These are phyloP conservation scores for Clonostachys rosea DNA, from an alignment of 2,329 filamentous ascomycete genomes.

Conservation along the genomic window DNA sequence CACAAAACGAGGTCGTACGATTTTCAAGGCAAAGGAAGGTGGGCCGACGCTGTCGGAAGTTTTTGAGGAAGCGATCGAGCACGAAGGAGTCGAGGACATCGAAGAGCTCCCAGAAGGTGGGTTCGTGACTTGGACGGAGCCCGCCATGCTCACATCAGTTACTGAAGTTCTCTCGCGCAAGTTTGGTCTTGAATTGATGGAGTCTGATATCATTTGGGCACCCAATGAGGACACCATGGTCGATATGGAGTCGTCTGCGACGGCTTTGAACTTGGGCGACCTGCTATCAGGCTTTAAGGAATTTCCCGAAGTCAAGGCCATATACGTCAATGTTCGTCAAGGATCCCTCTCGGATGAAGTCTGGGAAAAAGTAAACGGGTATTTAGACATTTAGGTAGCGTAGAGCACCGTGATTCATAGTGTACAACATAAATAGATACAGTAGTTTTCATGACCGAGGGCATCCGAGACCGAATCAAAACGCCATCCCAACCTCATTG, in stretches of 20 bases:
- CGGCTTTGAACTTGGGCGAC: constrained; percentile 50
- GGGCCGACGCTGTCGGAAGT: constrained; percentile 63
- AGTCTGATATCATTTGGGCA: constrained; percentile 79
- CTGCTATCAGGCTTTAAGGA: constrained; percentile 61
- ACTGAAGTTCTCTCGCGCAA: constrained; percentile 50
- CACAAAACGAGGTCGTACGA: constrained; percentile 69
- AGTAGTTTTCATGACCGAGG: too few relatives aligned
- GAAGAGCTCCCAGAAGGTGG: constrained; percentile 63
- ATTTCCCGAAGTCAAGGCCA: constrained; percentile 67
- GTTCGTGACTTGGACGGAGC: constrained; percentile 53
- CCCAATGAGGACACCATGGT: constrained; percentile 77
- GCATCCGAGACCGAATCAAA: too few relatives aligned
- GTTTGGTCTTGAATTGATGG: constrained; percentile 63
- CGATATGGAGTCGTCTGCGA: constrained; percentile 50
- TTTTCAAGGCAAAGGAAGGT: constrained; percentile 54
- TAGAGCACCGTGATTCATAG: constrained; percentile 7
- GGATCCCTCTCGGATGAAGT: constrained; percentile 45
- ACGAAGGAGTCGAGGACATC: constrained; percentile 71
- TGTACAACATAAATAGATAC: neutral
- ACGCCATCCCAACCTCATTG: too few relatives aligned
- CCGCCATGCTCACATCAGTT: constrained; percentile 21
- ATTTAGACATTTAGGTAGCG: constrained; percentile 39
- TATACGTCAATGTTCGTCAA: constrained; percentile 67
- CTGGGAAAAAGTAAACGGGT: constrained; percentile 49
- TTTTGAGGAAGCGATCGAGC: constrained; percentile 76